Conservation (phyloP, 495 filamentous ascomycete genomes). For the Neurospora sp. region DNA sequence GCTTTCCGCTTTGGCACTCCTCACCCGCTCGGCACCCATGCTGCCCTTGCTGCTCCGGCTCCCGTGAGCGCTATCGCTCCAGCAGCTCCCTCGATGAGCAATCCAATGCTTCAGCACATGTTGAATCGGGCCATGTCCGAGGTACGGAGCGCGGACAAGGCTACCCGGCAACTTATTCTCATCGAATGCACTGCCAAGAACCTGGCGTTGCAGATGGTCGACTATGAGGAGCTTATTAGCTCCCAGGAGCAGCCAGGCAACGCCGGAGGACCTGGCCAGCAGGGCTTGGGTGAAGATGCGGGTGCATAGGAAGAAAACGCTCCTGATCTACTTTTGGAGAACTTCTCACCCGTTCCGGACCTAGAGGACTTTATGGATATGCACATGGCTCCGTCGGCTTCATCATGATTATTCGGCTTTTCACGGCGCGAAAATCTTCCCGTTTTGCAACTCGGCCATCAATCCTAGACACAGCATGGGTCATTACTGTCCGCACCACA, state of each 20-base stretch:
- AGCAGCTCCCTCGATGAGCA: slow-evolving; percentile 21
- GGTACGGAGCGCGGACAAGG: slow-evolving; percentile 30
- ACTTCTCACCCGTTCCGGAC: background rate
- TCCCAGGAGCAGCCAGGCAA: slow-evolving; percentile 2
- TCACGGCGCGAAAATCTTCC: background rate
- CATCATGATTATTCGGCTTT: background rate
- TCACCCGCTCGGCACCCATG: slow-evolving; percentile 2
- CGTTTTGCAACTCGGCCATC: background rate
- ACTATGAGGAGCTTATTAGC: slow-evolving; percentile 29
- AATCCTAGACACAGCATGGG: background rate
- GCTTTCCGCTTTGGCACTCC: slow-evolving; percentile 12
- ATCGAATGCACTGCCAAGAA: slow-evolving; percentile 34
- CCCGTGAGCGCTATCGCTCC: slow-evolving; percentile 7
- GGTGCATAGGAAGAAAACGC: slow-evolving; percentile 9
- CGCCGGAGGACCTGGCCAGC: slow-evolving; percentile 11
- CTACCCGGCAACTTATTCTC: slow-evolving; percentile 28
- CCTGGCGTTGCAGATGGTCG: slow-evolving; percentile 30
- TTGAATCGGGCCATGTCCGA: slow-evolving; percentile 30
- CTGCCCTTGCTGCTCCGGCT: slow-evolving; percentile 5
- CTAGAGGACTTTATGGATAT: background rate
- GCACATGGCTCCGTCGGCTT: background rate
- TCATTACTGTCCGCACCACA: background rate
- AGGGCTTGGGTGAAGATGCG: slow-evolving; percentile 20
- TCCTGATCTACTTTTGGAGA: background rate
- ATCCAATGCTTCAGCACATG: slow-evolving; percentile 27